phyloP scores from a whole-genome alignment of 1,284 basidiomycete genomes.

The Pulveroboletus sp. region DNA sequence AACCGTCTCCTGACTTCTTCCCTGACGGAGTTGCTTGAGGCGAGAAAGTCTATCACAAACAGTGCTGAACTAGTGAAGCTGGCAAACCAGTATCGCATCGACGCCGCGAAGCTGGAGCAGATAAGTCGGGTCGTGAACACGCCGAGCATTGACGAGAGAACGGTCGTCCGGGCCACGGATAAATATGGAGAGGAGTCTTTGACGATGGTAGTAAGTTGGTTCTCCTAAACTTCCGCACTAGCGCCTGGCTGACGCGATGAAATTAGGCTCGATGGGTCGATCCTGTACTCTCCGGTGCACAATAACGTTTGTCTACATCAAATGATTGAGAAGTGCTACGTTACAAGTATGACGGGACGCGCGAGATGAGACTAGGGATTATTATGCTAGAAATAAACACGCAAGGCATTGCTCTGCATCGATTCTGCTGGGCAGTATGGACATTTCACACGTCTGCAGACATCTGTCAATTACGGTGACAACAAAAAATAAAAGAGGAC shows the following conservation, averaged over 20 bases:
- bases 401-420: conserved; percentile 54
- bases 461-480: conserved; percentile 2
- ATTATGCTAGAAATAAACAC: conserved; percentile 67
- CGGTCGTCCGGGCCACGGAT: conserved; percentile 48
- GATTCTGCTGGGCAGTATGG: conserved; percentile 89
- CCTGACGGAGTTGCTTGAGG: conserved; percentile 64
- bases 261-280: conserved; percentile 36
- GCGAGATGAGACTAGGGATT: neutral
- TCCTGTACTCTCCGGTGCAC: conserved; percentile 12
- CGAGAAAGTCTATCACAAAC: conserved; percentile 54
- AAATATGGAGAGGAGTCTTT: conserved; percentile 62
- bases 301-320: neutral
- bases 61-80: conserved; percentile 43
- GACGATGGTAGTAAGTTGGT: conserved; percentile 54
- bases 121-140: conserved; percentile 68
- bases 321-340: conserved; percentile 4
- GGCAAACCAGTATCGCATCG: conserved; percentile 59
- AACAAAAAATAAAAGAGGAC: conserved; percentile 35
- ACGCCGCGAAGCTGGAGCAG: conserved; percentile 53
- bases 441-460: conserved; percentile 76
- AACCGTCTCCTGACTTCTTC: conserved; percentile 58
- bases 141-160: conserved; percentile 61
- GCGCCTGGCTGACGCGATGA: neutral
- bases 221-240: too few species aligned
- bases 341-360: conserved; percentile 15